These are phyloP conservation scores for Pulveroboletus frians DNA, from an alignment of 768 basidiomycete genomes.

Conservation along the genomic window DNA sequence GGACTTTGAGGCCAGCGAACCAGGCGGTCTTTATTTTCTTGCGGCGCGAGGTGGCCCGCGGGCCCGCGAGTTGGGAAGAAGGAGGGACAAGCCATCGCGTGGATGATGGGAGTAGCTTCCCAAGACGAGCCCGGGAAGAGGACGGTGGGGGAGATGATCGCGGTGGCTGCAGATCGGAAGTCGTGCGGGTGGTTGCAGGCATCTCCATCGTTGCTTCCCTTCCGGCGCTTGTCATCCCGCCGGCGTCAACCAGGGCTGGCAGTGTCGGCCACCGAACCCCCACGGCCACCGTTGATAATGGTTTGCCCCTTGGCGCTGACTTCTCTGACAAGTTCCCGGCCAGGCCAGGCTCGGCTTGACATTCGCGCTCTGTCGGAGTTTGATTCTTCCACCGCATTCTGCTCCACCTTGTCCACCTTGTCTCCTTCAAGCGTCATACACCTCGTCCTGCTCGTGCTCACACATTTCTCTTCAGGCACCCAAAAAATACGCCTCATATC, in stretches of 20 bases:
- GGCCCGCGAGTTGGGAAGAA: slow-evolving; percentile 24
- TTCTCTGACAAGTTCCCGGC: background rate
- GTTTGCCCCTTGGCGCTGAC: too few relatives aligned
- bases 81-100: slow-evolving; percentile 6
- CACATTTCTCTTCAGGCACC: slow-evolving; percentile 19
- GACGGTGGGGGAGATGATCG: background rate
- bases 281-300: background rate
- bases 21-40: slow-evolving; percentile 37
- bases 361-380: slow-evolving; percentile 36
- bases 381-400: slow-evolving; percentile 27
- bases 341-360: slow-evolving; percentile 15
- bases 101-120: background rate
- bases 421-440: slow-evolving; percentile 31
- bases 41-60: slow-evolving; percentile 18
- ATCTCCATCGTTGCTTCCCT: background rate
- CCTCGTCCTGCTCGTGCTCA: slow-evolving; percentile 19
- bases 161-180: slow-evolving; percentile 5
- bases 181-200: background rate
- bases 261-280: slow-evolving; percentile 10
- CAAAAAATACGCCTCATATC: slow-evolving; percentile 14
- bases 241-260: slow-evolving; percentile 8
- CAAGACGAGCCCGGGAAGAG: background rate
- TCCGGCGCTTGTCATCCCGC: background rate
- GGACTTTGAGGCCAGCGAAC: slow-evolving; percentile 34
- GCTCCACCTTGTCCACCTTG: slow-evolving; percentile 34